phyloP scores from a whole-genome alignment of 164 flowering plant genomes.

The Euptelea pleiosperma region DNA sequence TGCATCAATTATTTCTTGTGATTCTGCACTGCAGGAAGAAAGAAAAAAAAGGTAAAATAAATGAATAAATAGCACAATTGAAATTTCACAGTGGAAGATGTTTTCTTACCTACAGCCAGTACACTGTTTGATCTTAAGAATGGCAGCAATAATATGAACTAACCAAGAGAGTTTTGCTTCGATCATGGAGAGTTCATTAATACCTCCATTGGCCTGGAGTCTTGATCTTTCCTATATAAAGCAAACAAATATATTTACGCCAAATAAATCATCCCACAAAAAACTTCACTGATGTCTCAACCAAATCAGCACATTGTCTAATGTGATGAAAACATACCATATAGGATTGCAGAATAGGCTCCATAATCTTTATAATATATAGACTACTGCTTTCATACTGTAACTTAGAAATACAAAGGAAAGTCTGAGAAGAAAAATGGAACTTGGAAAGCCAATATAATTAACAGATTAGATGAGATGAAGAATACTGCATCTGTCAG shows the following conservation, averaged over 20 bases:
- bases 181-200: conserved; percentile 56
- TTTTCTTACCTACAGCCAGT: conserved; percentile 62
- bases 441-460: conserved; percentile 1
- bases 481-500: no score
- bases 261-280: conserved; percentile 1
- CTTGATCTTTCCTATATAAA: conserved; percentile 70
- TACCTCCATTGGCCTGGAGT: conserved; percentile 43
- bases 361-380: conserved; percentile 74
- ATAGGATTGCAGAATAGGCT: conserved; percentile 81
- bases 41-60: conserved; percentile 12
- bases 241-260: conserved; percentile 5
- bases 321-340: conserved; percentile 46
- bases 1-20: conserved; percentile 95
- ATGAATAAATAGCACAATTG: background rate
- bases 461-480: background rate
- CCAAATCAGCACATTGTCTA: conserved; percentile 2
- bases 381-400: conserved; percentile 90
- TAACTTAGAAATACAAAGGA: conserved; percentile 17
- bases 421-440: conserved; percentile 11
- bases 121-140: conserved; percentile 72
- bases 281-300: conserved; percentile 1
- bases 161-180: conserved; percentile 97
- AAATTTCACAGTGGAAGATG: background rate
- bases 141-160: conserved; percentile 90
- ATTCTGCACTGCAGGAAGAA: conserved; percentile 59